phyloP scores from a whole-genome alignment of 2,329 filamentous ascomycete species.

The Fusarium avenaceum region DNA sequence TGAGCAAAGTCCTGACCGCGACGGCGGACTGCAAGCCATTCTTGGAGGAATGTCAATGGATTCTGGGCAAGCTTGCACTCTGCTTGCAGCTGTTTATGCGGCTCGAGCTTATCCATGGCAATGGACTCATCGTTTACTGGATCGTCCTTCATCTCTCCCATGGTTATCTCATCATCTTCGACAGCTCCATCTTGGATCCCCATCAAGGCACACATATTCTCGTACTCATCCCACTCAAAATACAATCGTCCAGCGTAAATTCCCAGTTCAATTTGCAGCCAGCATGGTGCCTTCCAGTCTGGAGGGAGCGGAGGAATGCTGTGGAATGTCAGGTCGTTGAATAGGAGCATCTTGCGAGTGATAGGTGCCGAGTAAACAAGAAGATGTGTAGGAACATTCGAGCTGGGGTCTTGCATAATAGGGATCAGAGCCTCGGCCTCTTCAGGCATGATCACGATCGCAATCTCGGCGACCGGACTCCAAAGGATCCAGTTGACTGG shows the following conservation, averaged over 20 bases:
- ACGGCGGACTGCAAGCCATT: slow-evolving; percentile 68
- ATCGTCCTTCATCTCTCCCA: not conserved
- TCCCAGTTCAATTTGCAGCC: slow-evolving; percentile 70
- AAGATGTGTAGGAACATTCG: slow-evolving; percentile 50
- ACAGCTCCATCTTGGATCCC: slow-evolving; percentile 42
- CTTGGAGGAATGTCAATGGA: slow-evolving; percentile 64
- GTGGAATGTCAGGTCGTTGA: slow-evolving; percentile 68
- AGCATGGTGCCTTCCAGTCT: slow-evolving; percentile 61
- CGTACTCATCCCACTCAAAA: slow-evolving; percentile 65
- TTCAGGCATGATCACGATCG: slow-evolving; percentile 71
- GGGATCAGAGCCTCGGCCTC: slow-evolving; percentile 70
- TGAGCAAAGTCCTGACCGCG: slow-evolving; percentile 69
- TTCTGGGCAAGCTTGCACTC: slow-evolving; percentile 38
- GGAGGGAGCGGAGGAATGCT: slow-evolving; percentile 63
- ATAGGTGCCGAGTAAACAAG: slow-evolving; percentile 69
- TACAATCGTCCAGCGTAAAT: slow-evolving; percentile 73
- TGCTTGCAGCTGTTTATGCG: not conserved
- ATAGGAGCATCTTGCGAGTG: slow-evolving; percentile 65
- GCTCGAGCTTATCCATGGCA: not conserved
- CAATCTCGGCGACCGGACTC: slow-evolving; percentile 61
- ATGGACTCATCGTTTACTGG: not conserved
- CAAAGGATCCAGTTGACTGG: slow-evolving; percentile 73
- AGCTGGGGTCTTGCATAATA: slow-evolving; percentile 51
- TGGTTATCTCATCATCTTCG: not conserved
- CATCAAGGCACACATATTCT: slow-evolving; percentile 52